phyloP scores from a whole-genome alignment of 108 stramenopile genomes.

The Nannochloropsis gaditana region DNA sequence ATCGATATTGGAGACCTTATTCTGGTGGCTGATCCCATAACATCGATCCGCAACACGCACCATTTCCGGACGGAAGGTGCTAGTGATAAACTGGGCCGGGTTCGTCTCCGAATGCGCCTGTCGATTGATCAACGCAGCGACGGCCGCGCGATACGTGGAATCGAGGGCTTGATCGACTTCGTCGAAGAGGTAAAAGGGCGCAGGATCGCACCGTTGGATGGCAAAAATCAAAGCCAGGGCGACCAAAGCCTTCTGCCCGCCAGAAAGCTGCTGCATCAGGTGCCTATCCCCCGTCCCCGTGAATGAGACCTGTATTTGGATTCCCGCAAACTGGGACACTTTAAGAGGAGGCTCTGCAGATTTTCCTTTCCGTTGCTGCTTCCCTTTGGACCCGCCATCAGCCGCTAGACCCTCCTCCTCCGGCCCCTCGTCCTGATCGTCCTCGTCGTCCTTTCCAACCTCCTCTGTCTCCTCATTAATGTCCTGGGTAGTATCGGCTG shows the following conservation, averaged over 20 bases:
- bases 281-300: conserved; percentile 71
- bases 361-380: conserved; percentile 9
- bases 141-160: conserved; percentile 83
- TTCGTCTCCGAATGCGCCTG: conserved; percentile 78
- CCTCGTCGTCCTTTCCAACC: background rate
- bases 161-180: conserved; percentile 90
- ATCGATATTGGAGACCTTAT: conserved; percentile 32
- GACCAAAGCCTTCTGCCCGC: conserved; percentile 98
- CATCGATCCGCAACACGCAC: conserved; percentile 67
- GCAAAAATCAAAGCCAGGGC: conserved; percentile 98
- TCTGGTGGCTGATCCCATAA: conserved; percentile 56
- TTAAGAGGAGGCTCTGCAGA: background rate
- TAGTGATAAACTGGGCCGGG: conserved; percentile 97
- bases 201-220: conserved; percentile 81
- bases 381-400: conserved; percentile 29
- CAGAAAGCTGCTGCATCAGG: conserved; percentile 67
- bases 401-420: conserved; percentile 28
- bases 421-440: conserved; percentile 45
- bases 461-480: conserved; percentile 18
- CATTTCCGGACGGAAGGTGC: conserved; percentile 96
- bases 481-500: conserved; percentile 25
- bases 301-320: conserved; percentile 86
- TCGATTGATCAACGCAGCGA: conserved; percentile 85
- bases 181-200: conserved; percentile 98
- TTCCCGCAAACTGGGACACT: conserved; percentile 65